Evolutionary conservation across 306 rosid species (phyloP).

Genomic region (Lathyrus tuberosus): DNA sequence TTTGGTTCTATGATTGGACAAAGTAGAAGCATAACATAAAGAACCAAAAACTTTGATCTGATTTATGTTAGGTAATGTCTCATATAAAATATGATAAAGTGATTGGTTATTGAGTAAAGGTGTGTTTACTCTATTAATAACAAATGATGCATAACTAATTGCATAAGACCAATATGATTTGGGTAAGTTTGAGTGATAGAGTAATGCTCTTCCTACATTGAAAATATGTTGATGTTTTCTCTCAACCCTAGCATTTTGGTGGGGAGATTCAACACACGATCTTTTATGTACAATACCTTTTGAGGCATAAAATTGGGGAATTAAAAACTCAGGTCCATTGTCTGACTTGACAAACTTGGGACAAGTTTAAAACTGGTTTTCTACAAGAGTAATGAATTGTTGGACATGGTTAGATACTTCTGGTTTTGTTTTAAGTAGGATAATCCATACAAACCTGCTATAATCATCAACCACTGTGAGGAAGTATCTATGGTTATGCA

Average conservation of each 20-base stretch:
- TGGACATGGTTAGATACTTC: background rate
- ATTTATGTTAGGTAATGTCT: no score
- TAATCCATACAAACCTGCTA: background rate
- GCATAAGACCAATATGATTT: background rate
- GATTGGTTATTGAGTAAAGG: no score
- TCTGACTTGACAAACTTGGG: background rate
- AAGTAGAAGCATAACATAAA: no score
- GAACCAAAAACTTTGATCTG: no score
- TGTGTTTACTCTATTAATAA: background rate
- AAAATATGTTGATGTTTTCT: no score
- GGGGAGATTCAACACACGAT: no score
- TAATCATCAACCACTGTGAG: background rate
- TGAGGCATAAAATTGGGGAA: background rate
- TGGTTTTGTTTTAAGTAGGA: background rate
- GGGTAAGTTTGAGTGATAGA: no score
- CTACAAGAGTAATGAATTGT: background rate
- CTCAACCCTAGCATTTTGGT: no score
- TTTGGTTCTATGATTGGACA: no score
- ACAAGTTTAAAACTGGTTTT: background rate
- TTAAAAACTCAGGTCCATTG: background rate
- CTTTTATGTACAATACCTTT: background rate
- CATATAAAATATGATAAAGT: no score
- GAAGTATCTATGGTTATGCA: background rate
- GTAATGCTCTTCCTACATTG: no score
- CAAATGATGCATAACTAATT: background rate